phyloP scores from a whole-genome alignment of 208 protist species.

The Leishmania amazonensis region DNA sequence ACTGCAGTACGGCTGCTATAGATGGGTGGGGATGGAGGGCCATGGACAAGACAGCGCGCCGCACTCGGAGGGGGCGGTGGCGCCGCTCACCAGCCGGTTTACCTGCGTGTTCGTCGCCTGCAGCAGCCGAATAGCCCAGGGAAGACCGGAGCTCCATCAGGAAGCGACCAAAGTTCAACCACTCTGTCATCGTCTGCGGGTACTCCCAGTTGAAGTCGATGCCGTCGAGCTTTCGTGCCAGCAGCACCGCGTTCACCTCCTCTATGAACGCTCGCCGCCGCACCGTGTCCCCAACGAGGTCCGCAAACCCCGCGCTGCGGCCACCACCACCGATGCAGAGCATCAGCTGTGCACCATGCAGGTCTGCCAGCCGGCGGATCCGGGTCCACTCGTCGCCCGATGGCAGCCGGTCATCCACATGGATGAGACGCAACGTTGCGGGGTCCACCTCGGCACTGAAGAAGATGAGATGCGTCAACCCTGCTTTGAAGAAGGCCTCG shows the following conservation, averaged over 20 bases:
- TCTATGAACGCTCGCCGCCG: slow-evolving; percentile 34
- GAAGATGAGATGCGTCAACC: slow-evolving; percentile 78
- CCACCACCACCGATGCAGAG: slow-evolving; percentile 68
- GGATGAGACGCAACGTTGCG: slow-evolving; percentile 18
- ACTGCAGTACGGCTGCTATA: slow-evolving; percentile 29
- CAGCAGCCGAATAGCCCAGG: slow-evolving; percentile 12
- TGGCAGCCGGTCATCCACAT: slow-evolving; percentile 57
- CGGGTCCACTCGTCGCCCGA: slow-evolving; percentile 27
- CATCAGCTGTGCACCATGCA: slow-evolving; percentile 52
- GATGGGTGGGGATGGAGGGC: slow-evolving; percentile 44
- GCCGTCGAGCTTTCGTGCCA: slow-evolving; percentile 51
- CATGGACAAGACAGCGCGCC: slow-evolving; percentile 33
- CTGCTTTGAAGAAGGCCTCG: slow-evolving; percentile 43
- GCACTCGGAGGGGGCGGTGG: slow-evolving; percentile 11
- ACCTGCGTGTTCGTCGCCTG: background rate
- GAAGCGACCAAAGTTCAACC: slow-evolving; percentile 36
- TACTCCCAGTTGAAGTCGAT: slow-evolving; percentile 88
- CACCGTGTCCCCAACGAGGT: slow-evolving; percentile 27
- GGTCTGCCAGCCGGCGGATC: slow-evolving; percentile 40
- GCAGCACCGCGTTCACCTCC: slow-evolving; percentile 38
- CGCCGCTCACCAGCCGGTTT: background rate
- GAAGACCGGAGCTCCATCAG: slow-evolving; percentile 36
- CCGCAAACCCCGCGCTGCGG: slow-evolving; percentile 54
- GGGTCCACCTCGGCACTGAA: slow-evolving; percentile 69
- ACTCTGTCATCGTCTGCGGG: slow-evolving; percentile 47